Evolutionary conservation across 2,329 filamentous ascomycete genomes (phyloP), one percentile per base, ranked within the genome.

Genomic region (Microdochium nivale): DNA sequence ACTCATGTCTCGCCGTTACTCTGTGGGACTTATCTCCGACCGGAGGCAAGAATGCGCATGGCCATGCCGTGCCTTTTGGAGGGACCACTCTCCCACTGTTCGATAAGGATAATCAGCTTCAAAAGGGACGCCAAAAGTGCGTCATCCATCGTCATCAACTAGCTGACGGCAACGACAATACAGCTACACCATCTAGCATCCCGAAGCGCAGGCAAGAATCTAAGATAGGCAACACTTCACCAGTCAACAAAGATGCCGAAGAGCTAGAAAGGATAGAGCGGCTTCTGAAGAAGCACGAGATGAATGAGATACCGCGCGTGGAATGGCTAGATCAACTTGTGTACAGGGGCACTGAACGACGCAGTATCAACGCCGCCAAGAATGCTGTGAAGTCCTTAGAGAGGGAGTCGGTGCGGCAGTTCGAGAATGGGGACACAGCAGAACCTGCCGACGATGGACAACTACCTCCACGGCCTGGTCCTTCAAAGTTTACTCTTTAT

Each of bases 261-360:
- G 94, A 99, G 68, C 78, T 96, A 55, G 90, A 96, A 60, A 79
- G 94, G 19, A 79, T 99, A 59, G 91, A 97, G 63, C 86, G 83
- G 51, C 69, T 97, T 23, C 87, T 99, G 65, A 99, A 99, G 70
- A 95, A 96, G 69, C 94, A 97, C 64, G 95, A 99, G 65, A 95
- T 96, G 87, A 91, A 90, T 19, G 94, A 99, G 65, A 92, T 99
- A 25, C 84, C 89, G 1, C 83, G 90, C 16, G 87, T 96, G 48
- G 89, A 95, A 61, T 99, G 94, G 95, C 79, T 99, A 44, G 94
- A 99, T 66, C 88, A 94, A 62, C 79, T 97, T 60, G 91, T 96
- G 2, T 99, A 95, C 65, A 84, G 92, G 40, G 87, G 87, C 49
- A 85, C 95, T 54, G 92, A 96, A 70, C 94, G 88, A 69, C 78